Base-by-base conservation (phyloP, 768 basidiomycete species). In the Xanthoconium stramineum region DNA sequence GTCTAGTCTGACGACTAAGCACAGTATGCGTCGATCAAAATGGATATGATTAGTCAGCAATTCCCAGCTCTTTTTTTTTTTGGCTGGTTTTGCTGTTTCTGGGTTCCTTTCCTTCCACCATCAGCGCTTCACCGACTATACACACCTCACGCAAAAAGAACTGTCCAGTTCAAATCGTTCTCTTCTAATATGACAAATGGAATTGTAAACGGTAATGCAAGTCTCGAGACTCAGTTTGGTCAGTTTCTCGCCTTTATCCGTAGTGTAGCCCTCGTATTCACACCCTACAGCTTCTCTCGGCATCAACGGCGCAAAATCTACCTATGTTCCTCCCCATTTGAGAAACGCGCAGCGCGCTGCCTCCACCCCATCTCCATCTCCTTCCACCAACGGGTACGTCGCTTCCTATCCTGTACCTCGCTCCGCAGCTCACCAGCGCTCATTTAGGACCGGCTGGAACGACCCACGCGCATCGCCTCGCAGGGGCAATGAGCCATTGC, bases 251-350 rank as follows among this genome's bases (percentile, higher is more conserved):
- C 8, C 1, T 20, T 24, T 20, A 20, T 45, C 39, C 50, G 53
- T 19, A 2, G 10, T 38, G 10, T 45, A 39, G 42, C 43, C 39
- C 50, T 48, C 49, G 28, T 59, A 17, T 51, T 49, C 36, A 44
- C 19, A 36, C 40, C 47, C 38, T 53, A 8, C 71, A 91, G 89
- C 85, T 70, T 81, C 86, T 78, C 86, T 91, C 70, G 82, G 85
- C 70, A 82, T 91, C 73, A 82, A 80, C 66, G 80, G 78, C 57
- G 65, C 75, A 65, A 88, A 84, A 81, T 81, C 87, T 68, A 82
- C 91, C 59, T 94, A 94, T 79, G 89, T 94, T 68, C 91, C 91
- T 64, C 91, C 91, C 65, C 91, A 93, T 71, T 72, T 91, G 80
- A 89, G 91, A 80, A 82, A 79, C 75, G 73, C 80, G 83, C 89